Conservation (phyloP, 768 basidiomycete genomes). For the Phlebiopsis gigantea region DNA sequence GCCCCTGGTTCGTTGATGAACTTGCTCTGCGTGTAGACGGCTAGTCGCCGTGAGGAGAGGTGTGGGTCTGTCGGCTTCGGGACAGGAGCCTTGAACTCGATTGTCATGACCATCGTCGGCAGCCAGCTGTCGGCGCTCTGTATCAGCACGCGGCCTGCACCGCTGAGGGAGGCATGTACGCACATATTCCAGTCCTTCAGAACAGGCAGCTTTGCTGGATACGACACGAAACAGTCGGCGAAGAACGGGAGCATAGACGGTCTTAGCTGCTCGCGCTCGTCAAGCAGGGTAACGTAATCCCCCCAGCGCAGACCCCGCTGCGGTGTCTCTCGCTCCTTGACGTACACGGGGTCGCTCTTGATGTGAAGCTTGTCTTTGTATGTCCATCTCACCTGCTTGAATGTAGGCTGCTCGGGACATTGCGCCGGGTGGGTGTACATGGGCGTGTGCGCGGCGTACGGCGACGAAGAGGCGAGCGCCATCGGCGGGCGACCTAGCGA, state of each 20-base stretch:
- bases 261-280: constrained; percentile 38
- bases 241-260: constrained; percentile 49
- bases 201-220: constrained; percentile 42
- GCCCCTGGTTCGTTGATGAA: constrained; percentile 51
- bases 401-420: constrained; percentile 19
- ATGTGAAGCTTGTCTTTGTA: constrained; percentile 31
- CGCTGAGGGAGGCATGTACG: background rate
- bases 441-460: constrained; percentile 57
- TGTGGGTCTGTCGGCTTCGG: constrained; percentile 33
- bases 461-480: constrained; percentile 43
- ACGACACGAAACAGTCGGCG: constrained; percentile 46
- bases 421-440: constrained; percentile 47
- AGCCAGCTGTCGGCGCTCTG: constrained; percentile 39
- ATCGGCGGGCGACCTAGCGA: constrained; percentile 14
- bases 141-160: background rate
- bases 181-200: constrained; percentile 18
- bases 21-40: constrained; percentile 45
- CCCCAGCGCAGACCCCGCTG: constrained; percentile 56
- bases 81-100: constrained; percentile 62
- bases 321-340: constrained; percentile 31
- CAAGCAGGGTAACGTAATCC: constrained; percentile 47
- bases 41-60: constrained; percentile 49
- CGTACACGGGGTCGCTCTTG: constrained; percentile 38
- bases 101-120: constrained; percentile 53
- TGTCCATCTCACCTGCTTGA: constrained; percentile 27